Evolutionary conservation across 2,329 filamentous ascomycete genomes (phyloP), one percentile per base, ranked within the genome.

Genomic region (Pochonia chlamydosporia): DNA sequence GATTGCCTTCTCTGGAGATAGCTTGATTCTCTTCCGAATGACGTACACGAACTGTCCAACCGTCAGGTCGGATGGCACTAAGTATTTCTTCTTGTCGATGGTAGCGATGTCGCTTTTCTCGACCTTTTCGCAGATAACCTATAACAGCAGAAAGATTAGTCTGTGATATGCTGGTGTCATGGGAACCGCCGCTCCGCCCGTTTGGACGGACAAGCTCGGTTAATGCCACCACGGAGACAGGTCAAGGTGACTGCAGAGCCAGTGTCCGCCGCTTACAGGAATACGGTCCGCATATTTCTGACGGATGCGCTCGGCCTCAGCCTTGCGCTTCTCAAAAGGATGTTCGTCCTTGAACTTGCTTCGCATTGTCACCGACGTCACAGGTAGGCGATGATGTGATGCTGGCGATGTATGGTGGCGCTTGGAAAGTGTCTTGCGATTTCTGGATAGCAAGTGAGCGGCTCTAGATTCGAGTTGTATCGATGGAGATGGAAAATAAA

Each of bases 291-390:
- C 84, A 70, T 99, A 99, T 75, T 99, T 99, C 78, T 96, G 91
- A 59, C 93, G 90, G 70, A 96, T 96, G 71, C 93, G 91, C 80
- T 99, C 93, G 68, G 93, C 93, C 77, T 99, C 93, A 57, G 93
- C 93, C 89, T 97, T 96, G 77, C 93, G 90, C 89, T 99, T 99
- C 86, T 97, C 93, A 70, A 97, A 97, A 62, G 89, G 90, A 72
- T 97, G 93, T 83, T 97, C 93, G 85, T 99, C 93, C 90, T 99
- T 99, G 75, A 99, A 99, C 84, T 97, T 97, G 79, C 89, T 95
- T 68, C 91, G 87, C 90, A 96, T 96, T 59, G 65, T 89, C 25
- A 48, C 40, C 78, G 65, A 65, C 66, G 68, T 67, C 58, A 44
- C 49, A 54, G 45, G 47, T 28, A 33, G 40, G 52, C 43, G 48